Percentiles rank a stretch among this genome's conserved stretches.
These are phyloP conservation scores for Verticillium nonalfalfae DNA, from an alignment of 2,329 filamentous ascomycete genomes.

Conservation along the genomic window DNA sequence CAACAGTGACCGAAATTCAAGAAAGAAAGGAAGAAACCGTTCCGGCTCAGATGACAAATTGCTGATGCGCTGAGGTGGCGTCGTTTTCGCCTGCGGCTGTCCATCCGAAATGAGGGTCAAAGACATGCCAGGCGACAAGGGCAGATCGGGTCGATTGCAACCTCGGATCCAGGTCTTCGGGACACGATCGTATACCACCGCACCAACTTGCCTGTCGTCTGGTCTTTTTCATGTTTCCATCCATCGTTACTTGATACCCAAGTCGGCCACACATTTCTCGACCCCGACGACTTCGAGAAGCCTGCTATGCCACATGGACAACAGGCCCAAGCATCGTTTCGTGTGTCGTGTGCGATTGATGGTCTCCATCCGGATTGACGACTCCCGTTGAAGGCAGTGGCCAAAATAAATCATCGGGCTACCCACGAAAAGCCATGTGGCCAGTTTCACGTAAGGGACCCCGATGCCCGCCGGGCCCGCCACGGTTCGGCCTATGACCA, in stretches of 20 bases:
- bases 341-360: background rate
- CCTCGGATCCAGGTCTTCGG: background rate
- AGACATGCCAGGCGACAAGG: background rate
- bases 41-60: background rate
- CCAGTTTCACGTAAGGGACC: background rate
- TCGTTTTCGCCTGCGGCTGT: background rate
- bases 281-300: background rate
- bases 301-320: background rate
- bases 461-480: background rate
- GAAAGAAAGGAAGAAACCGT: no score
- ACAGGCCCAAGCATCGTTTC: background rate
- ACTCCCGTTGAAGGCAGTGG: background rate
- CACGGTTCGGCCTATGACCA: background rate
- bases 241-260: background rate
- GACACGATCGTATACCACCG: background rate
- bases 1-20: background rate
- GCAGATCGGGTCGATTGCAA: background rate
- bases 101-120: background rate
- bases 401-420: background rate
- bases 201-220: background rate
- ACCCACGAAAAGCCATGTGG: background rate
- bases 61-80: background rate
- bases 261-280: background rate
- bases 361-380: background rate
- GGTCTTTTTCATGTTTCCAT: background rate